Conservation (phyloP, 495 filamentous ascomycete species). For the Trichoderma asperelloides region DNA sequence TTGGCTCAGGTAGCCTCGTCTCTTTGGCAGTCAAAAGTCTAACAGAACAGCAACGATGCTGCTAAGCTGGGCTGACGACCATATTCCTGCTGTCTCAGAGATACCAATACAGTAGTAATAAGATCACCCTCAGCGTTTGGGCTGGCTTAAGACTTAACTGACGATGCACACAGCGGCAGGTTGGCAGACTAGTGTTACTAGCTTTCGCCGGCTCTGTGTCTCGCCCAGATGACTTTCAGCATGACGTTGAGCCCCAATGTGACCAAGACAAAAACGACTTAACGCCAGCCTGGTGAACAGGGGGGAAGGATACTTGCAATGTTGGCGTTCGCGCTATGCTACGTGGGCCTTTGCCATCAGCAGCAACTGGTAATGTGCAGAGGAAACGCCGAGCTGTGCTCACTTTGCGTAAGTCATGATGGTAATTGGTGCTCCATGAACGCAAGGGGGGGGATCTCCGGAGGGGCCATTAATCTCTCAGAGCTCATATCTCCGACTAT, state of each 20-base stretch:
- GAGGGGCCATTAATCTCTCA: neutral
- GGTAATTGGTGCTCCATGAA: neutral
- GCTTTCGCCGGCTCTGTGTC: neutral
- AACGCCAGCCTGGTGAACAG: neutral
- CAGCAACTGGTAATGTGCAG: neutral
- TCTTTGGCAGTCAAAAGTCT: neutral
- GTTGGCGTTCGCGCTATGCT: neutral
- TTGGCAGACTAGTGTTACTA: neutral
- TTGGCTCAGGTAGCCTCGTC: neutral
- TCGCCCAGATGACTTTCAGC: constrained; percentile 4
- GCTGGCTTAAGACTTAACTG: neutral
- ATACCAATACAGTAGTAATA: neutral
- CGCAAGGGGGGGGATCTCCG: neutral
- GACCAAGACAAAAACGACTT: constrained; percentile 1
- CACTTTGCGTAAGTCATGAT: neutral
- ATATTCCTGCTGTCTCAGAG: neutral
- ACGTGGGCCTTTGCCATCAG: constrained; percentile 4
- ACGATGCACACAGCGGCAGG: neutral
- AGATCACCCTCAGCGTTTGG: neutral
- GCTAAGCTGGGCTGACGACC: neutral
- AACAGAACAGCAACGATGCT: neutral
- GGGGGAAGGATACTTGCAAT: neutral
- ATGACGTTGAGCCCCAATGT: constrained; percentile 8
- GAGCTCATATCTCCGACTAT: neutral
- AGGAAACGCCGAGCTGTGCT: neutral